These are phyloP conservation scores for Boletellus sp. DNA, from an alignment of 768 basidiomycete species.

Conservation along the genomic window DNA sequence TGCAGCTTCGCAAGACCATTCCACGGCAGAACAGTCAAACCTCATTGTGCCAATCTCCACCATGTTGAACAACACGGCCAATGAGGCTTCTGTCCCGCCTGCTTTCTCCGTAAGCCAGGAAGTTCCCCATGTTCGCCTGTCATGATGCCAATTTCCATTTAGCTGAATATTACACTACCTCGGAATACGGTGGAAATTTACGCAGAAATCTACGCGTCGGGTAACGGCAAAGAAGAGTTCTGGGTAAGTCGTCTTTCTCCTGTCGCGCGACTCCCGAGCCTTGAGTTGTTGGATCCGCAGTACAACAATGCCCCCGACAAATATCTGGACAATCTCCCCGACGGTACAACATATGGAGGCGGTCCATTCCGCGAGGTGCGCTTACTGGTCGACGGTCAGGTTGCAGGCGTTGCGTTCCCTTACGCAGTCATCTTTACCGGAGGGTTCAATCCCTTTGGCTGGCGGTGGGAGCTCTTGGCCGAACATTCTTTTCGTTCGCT, in stretches of 20 bases:
- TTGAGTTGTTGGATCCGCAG: slow-evolving; percentile 31
- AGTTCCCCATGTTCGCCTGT: neutral
- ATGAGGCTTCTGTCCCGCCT: slow-evolving; percentile 74
- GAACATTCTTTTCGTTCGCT: neutral
- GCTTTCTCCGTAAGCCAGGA: slow-evolving; percentile 53
- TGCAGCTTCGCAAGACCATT: slow-evolving; percentile 51
- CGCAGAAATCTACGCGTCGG: slow-evolving; percentile 71
- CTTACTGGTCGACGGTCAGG: slow-evolving; percentile 49
- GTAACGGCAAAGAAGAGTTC: slow-evolving; percentile 67
- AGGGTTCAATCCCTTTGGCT: slow-evolving; percentile 63
- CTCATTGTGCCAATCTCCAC: slow-evolving; percentile 70
- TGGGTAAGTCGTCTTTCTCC: slow-evolving; percentile 49
- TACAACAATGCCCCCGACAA: slow-evolving; percentile 66
- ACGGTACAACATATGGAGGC: slow-evolving; percentile 41
- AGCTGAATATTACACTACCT: slow-evolving; percentile 70
- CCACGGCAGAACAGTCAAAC: slow-evolving; percentile 58
- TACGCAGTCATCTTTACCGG: slow-evolving; percentile 69
- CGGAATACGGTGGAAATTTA: slow-evolving; percentile 63
- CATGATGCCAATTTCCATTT: neutral
- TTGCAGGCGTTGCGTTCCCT: slow-evolving; percentile 58
- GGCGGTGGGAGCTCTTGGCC: slow-evolving; percentile 46
- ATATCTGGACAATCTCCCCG: slow-evolving; percentile 53
- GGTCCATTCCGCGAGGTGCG: slow-evolving; percentile 66
- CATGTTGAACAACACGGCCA: slow-evolving; percentile 57
- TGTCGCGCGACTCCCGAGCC: neutral